A percentile compares a stretch with the other conserved stretches of the same genome.
Evolutionary conservation across 208 protist species (phyloP).

Genomic region (Phytomonas francai): DNA sequence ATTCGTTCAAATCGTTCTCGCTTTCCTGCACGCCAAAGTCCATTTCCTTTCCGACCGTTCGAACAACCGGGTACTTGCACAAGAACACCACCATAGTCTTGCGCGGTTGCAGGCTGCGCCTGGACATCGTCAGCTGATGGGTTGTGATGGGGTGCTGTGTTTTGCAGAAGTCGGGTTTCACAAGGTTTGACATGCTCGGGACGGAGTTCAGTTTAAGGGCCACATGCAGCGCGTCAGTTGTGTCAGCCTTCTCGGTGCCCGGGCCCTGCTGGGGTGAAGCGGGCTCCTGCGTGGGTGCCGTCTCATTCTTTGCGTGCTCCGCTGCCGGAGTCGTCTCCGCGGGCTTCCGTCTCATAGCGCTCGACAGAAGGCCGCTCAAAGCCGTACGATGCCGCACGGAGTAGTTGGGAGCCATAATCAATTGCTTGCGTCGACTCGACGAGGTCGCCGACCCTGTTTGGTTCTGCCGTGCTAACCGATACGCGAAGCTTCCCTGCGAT

Average conservation of each 20-base stretch:
- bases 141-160: background rate
- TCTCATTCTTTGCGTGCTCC: background rate
- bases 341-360: background rate
- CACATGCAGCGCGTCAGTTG: background rate
- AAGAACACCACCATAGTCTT: conserved; percentile 65
- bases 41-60: conserved; percentile 56
- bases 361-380: background rate
- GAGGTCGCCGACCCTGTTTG: background rate
- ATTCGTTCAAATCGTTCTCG: conserved; percentile 75
- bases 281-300: conserved; percentile 7
- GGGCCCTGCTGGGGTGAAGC: background rate
- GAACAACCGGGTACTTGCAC: conserved; percentile 82
- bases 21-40: conserved; percentile 69
- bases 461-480: background rate
- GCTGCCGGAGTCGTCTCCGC: background rate
- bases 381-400: background rate
- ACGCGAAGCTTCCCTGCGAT: background rate
- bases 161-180: background rate
- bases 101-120: conserved; percentile 27
- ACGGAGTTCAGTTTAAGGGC: background rate
- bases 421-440: background rate
- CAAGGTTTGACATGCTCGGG: background rate
- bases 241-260: conserved; percentile 2
- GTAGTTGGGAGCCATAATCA: background rate
- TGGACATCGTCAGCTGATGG: conserved; percentile 8